These are phyloP conservation scores for Aegle marmelos DNA, from an alignment of 345 rosid genomes.

Conservation along the genomic window DNA sequence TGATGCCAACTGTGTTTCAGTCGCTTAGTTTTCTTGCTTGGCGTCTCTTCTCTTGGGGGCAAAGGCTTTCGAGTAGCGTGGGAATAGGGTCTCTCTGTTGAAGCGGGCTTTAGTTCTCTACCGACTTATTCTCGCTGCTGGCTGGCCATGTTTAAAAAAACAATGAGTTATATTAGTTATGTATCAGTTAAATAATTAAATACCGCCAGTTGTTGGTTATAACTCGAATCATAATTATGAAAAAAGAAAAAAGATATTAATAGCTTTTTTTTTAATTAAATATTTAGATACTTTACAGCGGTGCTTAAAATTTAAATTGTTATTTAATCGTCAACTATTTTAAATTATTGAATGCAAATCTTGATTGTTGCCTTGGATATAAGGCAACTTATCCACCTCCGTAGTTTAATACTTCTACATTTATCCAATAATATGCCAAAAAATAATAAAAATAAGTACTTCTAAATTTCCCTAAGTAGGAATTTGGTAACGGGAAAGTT, in stretches of 20 bases:
- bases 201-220: no score
- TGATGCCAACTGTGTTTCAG: not conserved
- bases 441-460: not conserved
- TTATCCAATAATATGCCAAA: no score
- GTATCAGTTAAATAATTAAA: not conserved
- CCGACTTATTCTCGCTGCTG: slow-evolving; percentile 4
- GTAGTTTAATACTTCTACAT: no score
- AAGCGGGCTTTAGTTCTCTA: slow-evolving; percentile 23
- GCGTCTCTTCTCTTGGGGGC: not conserved
- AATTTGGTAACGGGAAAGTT: not conserved
- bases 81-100: slow-evolving; percentile 34
- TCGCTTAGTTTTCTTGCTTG: not conserved
- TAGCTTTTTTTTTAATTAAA: no score
- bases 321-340: no score
- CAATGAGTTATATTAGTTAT: not conserved
- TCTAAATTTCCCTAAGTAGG: not conserved
- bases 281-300: no score
- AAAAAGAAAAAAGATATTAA: no score
- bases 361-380: no score
- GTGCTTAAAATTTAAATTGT: not conserved
- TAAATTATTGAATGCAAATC: no score
- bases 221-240: no score
- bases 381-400: no score
- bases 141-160: not conserved
- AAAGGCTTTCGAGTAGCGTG: slow-evolving; percentile 23